phyloP scores from a whole-genome alignment of 345 rosid genomes.

The Citrus mangshanensis region DNA sequence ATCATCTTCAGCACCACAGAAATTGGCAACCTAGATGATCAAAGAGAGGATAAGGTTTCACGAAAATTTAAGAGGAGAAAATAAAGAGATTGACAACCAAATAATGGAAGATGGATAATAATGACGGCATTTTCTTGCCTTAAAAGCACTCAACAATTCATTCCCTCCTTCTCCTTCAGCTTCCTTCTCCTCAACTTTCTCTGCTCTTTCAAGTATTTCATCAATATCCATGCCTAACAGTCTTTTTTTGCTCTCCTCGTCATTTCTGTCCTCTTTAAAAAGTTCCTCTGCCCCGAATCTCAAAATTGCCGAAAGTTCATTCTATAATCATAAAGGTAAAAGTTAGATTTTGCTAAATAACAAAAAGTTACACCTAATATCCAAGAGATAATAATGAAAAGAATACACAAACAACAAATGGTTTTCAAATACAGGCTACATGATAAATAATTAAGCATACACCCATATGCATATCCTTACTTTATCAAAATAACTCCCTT shows the following conservation, averaged over 20 bases:
- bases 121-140: slow-evolving; percentile 48
- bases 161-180: slow-evolving; percentile 54
- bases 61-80: not conserved
- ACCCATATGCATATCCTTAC: slow-evolving; percentile 36
- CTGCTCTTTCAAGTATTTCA: slow-evolving; percentile 97
- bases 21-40: slow-evolving; percentile 77
- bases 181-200: slow-evolving; percentile 89
- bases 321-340: slow-evolving; percentile 40
- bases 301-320: slow-evolving; percentile 94
- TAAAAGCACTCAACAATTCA: slow-evolving; percentile 93
- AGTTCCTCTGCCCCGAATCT: slow-evolving; percentile 99
- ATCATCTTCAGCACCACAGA: slow-evolving; percentile 88
- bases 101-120: not conserved
- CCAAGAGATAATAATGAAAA: not conserved
- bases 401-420: not conserved
- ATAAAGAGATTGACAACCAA: not conserved
- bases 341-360: not conserved
- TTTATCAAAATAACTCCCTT: slow-evolving; percentile 87
- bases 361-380: not conserved
- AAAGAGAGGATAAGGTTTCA: slow-evolving; percentile 10
- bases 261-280: slow-evolving; percentile 92
- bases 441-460: not conserved
- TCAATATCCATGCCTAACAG: slow-evolving; percentile 93
- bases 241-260: slow-evolving; percentile 94
- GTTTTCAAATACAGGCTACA: not conserved